These are phyloP conservation scores for Alternaria hordeiaustralica DNA, from an alignment of 2,329 filamentous ascomycete species.

Conservation along the genomic window DNA sequence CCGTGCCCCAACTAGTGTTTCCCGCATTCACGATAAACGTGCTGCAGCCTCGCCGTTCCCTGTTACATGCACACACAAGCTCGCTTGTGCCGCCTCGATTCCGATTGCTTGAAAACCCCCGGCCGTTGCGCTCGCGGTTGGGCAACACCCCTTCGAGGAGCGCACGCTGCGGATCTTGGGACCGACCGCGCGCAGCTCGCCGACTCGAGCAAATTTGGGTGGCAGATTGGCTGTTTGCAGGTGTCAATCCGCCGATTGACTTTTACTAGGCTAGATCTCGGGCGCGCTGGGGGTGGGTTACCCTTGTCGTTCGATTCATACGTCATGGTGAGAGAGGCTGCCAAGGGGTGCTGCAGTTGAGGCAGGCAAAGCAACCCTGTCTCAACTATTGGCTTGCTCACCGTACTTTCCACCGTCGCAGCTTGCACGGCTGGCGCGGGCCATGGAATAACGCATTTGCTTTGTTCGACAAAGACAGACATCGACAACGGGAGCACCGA, in stretches of 20 bases:
- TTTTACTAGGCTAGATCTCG: slow-evolving; percentile 12
- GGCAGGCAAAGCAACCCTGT: slow-evolving; percentile 19
- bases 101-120: slow-evolving; percentile 7
- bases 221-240: background rate
- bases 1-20: slow-evolving; percentile 18
- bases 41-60: slow-evolving; percentile 22
- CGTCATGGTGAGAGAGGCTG: slow-evolving; percentile 23
- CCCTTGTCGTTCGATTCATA: slow-evolving; percentile 12
- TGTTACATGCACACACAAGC: slow-evolving; percentile 11
- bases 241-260: slow-evolving; percentile 10
- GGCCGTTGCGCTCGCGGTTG: slow-evolving; percentile 1
- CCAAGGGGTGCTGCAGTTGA: slow-evolving; percentile 18
- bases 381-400: slow-evolving; percentile 16
- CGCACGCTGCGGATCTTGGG: background rate
- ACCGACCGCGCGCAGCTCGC: background rate
- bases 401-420: slow-evolving; percentile 21
- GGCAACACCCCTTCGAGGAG: background rate
- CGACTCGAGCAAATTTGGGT: background rate
- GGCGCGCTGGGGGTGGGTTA: background rate
- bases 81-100: slow-evolving; percentile 21
- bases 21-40: slow-evolving; percentile 15
- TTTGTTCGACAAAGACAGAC: slow-evolving; percentile 1
- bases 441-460: background rate
- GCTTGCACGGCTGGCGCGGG: slow-evolving; percentile 7
- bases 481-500: background rate